phyloP scores from a whole-genome alignment of 2,329 filamentous ascomycete genomes.

The Tolypocladium endophyticum region DNA sequence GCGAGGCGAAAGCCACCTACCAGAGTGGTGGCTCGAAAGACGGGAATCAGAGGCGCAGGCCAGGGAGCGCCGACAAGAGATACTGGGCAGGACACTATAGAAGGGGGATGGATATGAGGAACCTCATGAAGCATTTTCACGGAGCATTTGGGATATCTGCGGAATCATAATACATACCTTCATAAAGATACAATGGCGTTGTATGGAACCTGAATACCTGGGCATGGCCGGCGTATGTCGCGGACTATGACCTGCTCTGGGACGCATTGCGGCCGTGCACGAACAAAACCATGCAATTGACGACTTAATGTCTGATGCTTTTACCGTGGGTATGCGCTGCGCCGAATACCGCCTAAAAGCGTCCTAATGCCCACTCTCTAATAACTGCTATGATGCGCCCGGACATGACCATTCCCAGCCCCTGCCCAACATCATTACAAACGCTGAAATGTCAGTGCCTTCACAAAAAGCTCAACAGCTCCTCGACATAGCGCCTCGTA shows the following conservation, averaged over 20 bases:
- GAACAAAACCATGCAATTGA: neutral
- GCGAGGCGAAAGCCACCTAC: neutral
- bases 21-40: neutral
- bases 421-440: neutral
- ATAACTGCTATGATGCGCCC: neutral
- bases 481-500: slow-evolving; percentile 65
- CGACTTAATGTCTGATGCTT: neutral
- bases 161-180: neutral
- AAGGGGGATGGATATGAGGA: neutral
- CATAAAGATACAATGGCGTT: neutral
- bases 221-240: neutral
- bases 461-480: slow-evolving; percentile 49
- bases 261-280: neutral
- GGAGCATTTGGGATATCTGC: neutral
- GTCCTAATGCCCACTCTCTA: neutral
- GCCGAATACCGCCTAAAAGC: neutral
- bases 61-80: neutral
- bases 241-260: neutral
- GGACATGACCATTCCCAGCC: neutral
- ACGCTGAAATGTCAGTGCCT: neutral
- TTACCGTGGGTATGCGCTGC: neutral
- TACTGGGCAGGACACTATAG: neutral
- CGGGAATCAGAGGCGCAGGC: neutral
- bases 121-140: neutral
- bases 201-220: neutral